Percentiles rank a stretch among this genome's conserved stretches.
These are phyloP conservation scores for Colletotrichum simmondsii DNA, from an alignment of 2,329 filamentous ascomycete genomes.

Conservation along the genomic window DNA sequence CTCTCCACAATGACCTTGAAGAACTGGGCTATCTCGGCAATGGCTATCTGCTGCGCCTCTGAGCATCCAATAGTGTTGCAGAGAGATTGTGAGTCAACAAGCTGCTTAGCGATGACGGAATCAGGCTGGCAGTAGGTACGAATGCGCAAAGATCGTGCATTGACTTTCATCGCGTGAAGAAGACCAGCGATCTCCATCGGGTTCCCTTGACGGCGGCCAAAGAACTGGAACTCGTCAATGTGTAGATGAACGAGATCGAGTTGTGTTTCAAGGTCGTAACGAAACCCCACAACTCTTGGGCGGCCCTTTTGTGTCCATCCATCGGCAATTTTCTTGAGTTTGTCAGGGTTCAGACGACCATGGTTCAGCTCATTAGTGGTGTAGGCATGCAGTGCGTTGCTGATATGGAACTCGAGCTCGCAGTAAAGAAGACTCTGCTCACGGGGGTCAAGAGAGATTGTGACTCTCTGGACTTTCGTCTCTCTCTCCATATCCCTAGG, in stretches of 20 bases:
- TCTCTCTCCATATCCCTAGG: constrained; percentile 42
- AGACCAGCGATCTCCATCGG: constrained; percentile 57
- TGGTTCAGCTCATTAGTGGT: constrained; percentile 63
- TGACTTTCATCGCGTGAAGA: constrained; percentile 62
- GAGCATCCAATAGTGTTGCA: constrained; percentile 60
- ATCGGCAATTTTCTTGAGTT: constrained; percentile 63
- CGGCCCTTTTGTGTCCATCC: constrained; percentile 63
- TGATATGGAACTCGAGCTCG: constrained; percentile 67
- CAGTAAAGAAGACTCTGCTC: constrained; percentile 70
- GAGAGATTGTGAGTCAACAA: constrained; percentile 63
- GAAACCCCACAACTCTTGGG: constrained; percentile 65
- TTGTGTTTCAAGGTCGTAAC: constrained; percentile 70
- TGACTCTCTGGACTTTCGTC: constrained; percentile 44
- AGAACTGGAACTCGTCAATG: constrained; percentile 64
- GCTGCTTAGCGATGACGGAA: constrained; percentile 66
- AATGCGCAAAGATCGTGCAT: constrained; percentile 63
- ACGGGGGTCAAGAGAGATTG: constrained; percentile 63
- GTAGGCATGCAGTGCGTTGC: constrained; percentile 61
- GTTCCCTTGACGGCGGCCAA: constrained; percentile 57
- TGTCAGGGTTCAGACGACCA: constrained; percentile 64
- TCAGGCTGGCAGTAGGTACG: constrained; percentile 70
- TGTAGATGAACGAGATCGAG: constrained; percentile 65
- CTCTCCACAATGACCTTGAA: constrained; percentile 64
- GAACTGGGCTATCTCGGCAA: constrained; percentile 63
- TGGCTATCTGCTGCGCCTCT: constrained; percentile 54